These are phyloP conservation scores for Cyberlindnera suaveolens DNA, from an alignment of 805 yeast species.

Conservation along the genomic window DNA sequence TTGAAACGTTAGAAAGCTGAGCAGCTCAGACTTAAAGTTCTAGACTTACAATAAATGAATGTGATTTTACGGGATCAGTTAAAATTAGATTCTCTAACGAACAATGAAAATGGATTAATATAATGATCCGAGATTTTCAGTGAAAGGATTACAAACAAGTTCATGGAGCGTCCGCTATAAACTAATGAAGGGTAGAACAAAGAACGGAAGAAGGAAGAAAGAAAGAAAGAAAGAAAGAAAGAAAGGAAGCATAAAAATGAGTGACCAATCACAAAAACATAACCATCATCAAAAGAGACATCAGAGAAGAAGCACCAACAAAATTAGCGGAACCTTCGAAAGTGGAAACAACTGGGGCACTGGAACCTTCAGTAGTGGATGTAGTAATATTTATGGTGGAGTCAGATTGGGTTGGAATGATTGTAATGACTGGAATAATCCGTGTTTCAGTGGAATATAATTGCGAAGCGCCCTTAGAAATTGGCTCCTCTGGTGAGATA, in stretches of 20 bases:
- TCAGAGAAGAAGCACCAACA: slow-evolving; percentile 1
- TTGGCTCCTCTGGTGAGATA: slow-evolving; percentile 8
- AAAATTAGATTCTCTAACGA: no score
- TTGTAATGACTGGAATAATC: not conserved
- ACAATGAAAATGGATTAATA: no score
- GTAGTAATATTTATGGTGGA: not conserved
- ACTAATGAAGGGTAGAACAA: no score
- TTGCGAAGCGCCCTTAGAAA: not conserved
- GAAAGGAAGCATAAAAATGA: not conserved
- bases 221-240: no score
- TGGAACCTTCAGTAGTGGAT: not conserved
- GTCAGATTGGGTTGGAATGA: not conserved
- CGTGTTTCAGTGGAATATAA: not conserved
- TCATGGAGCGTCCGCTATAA: no score
- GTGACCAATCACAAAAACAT: not conserved
- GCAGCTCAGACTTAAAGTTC: no score
- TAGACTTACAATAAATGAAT: no score
- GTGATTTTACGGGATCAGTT: no score
- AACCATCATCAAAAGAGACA: slow-evolving; percentile 1
- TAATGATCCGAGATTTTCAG: no score
- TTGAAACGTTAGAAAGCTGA: no score
- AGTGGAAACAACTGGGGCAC: slow-evolving; percentile 1
- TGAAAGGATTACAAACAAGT: no score
- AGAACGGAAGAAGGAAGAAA: not conserved
- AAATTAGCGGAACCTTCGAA: slow-evolving; percentile 2